A percentile compares a stretch with the other conserved stretches of the same genome.
phyloP scores from a whole-genome alignment of 306 rosid genomes.

The Vachellia collinsii region DNA sequence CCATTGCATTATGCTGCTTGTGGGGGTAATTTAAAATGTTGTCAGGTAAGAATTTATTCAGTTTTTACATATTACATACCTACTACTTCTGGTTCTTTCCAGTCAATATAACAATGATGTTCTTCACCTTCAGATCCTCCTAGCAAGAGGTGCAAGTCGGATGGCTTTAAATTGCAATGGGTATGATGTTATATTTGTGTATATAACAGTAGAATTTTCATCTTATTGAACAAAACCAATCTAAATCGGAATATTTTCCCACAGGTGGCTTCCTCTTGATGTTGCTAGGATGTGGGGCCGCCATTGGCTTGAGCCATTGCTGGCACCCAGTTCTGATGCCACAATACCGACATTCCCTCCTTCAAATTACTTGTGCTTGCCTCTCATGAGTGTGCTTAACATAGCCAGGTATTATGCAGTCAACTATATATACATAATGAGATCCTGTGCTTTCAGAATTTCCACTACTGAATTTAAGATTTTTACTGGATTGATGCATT shows the following conservation, averaged over 20 bases:
- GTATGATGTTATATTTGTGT: slow-evolving; percentile 46
- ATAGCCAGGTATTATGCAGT: slow-evolving; percentile 75
- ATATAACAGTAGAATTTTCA: slow-evolving; percentile 12
- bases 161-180: slow-evolving; percentile 90
- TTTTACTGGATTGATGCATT: not conserved
- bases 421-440: not conserved
- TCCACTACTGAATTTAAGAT: not conserved
- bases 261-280: slow-evolving; percentile 95
- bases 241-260: slow-evolving; percentile 35
- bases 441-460: slow-evolving; percentile 1
- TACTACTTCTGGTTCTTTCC: slow-evolving; percentile 14
- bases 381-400: slow-evolving; percentile 85
- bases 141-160: slow-evolving; percentile 82
- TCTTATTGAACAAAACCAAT: slow-evolving; percentile 28
- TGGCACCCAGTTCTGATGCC: slow-evolving; percentile 73
- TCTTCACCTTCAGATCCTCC: slow-evolving; percentile 68
- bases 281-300: slow-evolving; percentile 99
- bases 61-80: slow-evolving; percentile 20
- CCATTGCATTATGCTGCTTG: slow-evolving; percentile 98
- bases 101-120: slow-evolving; percentile 31
- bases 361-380: slow-evolving; percentile 81
- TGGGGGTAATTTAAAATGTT: slow-evolving; percentile 96
- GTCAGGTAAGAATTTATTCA: slow-evolving; percentile 72
- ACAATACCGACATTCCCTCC: slow-evolving; percentile 59
- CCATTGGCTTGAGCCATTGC: slow-evolving; percentile 87